Conservation (phyloP, 2,329 filamentous ascomycete species). For the Escovopsis sp. region DNA sequence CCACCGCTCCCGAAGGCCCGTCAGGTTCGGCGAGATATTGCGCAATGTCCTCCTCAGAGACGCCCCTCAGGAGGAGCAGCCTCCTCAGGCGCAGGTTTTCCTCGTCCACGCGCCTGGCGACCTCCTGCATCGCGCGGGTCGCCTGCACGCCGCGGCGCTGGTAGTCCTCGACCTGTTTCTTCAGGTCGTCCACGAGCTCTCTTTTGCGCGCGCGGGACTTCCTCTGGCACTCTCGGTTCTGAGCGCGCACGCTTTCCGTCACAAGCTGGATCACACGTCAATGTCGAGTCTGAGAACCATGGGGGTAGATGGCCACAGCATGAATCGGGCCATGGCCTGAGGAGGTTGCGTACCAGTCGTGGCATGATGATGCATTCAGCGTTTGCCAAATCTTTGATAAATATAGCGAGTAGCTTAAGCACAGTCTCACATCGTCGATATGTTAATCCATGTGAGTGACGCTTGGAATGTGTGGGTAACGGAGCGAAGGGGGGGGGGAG, state of each 20-base stretch:
- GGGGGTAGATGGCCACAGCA: neutral
- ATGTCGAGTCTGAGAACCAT: too few species aligned
- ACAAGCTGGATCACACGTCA: neutral
- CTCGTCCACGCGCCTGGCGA: slow-evolving; percentile 1
- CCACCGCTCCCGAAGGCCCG: neutral
- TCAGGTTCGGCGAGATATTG: neutral
- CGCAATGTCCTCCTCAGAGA: slow-evolving; percentile 3
- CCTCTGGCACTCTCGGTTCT: slow-evolving; percentile 6
- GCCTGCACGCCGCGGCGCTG: slow-evolving; percentile 3
- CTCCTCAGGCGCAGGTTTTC: slow-evolving; percentile 4
- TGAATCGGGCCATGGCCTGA: neutral
- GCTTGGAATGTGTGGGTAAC: too few species aligned
- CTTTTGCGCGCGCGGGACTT: slow-evolving; percentile 4
- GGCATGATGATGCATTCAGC: neutral
- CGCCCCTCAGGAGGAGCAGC: slow-evolving; percentile 1
- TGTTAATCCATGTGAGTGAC: too few species aligned
- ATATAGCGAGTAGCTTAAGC: too few species aligned
- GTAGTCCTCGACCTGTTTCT: slow-evolving; percentile 2
- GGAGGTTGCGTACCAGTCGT: neutral
- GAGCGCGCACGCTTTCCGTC: slow-evolving; percentile 1
- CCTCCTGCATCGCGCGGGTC: slow-evolving; percentile 4
- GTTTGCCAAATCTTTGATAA: too few species aligned
- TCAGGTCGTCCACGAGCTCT: slow-evolving; percentile 5
- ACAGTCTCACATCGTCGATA: too few species aligned
- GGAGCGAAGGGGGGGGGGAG: too few species aligned